These are phyloP conservation scores for Jacaranda copaia DNA, from an alignment of 257 asterid genomes.

Conservation along the genomic window DNA sequence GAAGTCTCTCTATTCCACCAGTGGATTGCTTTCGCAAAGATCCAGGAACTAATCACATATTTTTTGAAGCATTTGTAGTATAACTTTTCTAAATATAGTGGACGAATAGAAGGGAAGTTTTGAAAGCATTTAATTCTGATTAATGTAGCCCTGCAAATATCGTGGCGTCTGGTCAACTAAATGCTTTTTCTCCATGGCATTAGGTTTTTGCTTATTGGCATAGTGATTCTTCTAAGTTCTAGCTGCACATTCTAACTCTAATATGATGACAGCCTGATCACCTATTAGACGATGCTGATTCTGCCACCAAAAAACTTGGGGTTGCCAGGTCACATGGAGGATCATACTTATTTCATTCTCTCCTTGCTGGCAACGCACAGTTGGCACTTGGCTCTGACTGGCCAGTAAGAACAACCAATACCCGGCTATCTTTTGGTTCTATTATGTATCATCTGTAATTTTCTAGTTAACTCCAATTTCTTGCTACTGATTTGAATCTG, in stretches of 20 bases:
- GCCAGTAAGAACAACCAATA: conserved; percentile 67
- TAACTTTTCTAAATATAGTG: not conserved
- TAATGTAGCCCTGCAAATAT: not conserved
- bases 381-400: conserved; percentile 97
- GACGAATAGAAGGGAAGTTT: not conserved
- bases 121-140: not conserved
- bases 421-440: conserved; percentile 22
- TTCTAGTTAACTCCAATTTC: conserved; percentile 22
- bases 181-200: conserved; percentile 11
- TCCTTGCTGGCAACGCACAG: conserved; percentile 63
- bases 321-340: conserved; percentile 71
- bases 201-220: conserved; percentile 26
- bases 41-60: not conserved
- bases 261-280: conserved; percentile 82
- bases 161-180: not conserved
- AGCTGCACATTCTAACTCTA: conserved; percentile 27
- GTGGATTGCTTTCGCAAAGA: not conserved
- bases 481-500: not conserved
- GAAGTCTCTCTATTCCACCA: no score
- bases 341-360: conserved; percentile 75
- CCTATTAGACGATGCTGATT: conserved; percentile 84
- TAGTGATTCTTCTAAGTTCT: conserved; percentile 7
- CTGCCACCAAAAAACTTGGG: conserved; percentile 84
- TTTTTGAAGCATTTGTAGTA: not conserved
- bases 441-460: not conserved